A percentile compares a stretch with the other conserved stretches of the same genome.
phyloP scores from a whole-genome alignment of 176 grass and related monocot species.

The Secale cereale region DNA sequence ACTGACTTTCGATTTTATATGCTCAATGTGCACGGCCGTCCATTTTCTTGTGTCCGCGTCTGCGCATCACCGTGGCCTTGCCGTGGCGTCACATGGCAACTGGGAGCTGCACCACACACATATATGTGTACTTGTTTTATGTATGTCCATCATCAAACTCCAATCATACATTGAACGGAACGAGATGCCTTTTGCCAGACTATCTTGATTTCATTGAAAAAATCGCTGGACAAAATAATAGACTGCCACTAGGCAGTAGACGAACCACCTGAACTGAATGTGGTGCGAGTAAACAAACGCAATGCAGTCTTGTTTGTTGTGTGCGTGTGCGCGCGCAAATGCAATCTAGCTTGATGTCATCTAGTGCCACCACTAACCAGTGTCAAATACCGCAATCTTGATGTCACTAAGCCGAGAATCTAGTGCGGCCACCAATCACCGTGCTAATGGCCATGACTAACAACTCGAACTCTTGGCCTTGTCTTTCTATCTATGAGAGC shows the following conservation, averaged over 20 bases:
- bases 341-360: neutral
- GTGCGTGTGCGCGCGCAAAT: neutral
- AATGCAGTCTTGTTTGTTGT: neutral
- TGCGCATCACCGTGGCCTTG: neutral
- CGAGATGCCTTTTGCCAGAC: neutral
- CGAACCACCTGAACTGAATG: neutral
- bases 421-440: neutral
- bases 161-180: neutral
- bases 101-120: neutral
- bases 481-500: too few relatives aligned
- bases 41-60: neutral
- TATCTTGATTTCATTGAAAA: neutral
- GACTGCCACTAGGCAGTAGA: neutral
- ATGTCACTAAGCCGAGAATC: neutral
- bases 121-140: neutral
- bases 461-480: neutral
- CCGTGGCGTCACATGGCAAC: slow-evolving; percentile 6
- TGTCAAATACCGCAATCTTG: neutral
- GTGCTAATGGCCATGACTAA: neutral
- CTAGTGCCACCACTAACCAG: too few relatives aligned
- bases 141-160: neutral
- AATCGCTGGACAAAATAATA: neutral
- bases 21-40: neutral
- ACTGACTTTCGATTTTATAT: neutral
- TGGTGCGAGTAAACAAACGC: neutral